Base-by-base conservation (phyloP, 2,329 filamentous ascomycete species). In the Claviceps digitariae region DNA sequence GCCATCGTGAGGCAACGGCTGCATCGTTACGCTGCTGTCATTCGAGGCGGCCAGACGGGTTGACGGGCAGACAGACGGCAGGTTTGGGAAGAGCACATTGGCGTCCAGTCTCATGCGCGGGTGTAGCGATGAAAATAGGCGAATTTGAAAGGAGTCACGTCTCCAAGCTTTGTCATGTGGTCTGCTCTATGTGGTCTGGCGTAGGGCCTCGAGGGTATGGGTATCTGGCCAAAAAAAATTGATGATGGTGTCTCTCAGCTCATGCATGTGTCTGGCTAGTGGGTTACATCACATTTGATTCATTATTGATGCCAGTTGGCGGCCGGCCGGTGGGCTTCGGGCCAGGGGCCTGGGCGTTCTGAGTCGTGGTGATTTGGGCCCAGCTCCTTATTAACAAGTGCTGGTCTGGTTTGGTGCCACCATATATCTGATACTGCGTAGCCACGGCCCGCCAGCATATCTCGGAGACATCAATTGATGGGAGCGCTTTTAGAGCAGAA, bases 1-100 rank as follows among this genome's bases (percentile, higher is more conserved):
- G 52, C 48, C 54, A 55, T 55, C 13, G n/a, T 54, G 52, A 50
- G 52, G 52, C 52, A 46, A 43, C 15, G 27, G 13, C 44, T 45
- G 48, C 53, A 55, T 55, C 9, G 29, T 29, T 7, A 17, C 13
- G 13, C n/a, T 12, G 44, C 44, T 46, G 6, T 9, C 12, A 46
- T 17, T n/a, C 15, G 44, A 27, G 44, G 8, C 20, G 25, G 2
- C 17, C 10, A 17, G 21, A 15, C 21, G 12, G 13, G 9, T 27
- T 17, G 23, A 27, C 23, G 23, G 40, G 44, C 25, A 46, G 44
- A 8, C 23, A 9, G 44, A 20, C 7, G 9, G 44, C 44, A 31
- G 44, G 44, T 46, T 10, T 9, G 44, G 17, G 17, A 9, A 17
- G 12, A 20, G 25, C 44, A 46, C 23, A 21, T 25, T 31, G 25